Evolutionary conservation across 441 rosid genomes (phyloP).

Genomic region (Syzygium syzygioides): DNA sequence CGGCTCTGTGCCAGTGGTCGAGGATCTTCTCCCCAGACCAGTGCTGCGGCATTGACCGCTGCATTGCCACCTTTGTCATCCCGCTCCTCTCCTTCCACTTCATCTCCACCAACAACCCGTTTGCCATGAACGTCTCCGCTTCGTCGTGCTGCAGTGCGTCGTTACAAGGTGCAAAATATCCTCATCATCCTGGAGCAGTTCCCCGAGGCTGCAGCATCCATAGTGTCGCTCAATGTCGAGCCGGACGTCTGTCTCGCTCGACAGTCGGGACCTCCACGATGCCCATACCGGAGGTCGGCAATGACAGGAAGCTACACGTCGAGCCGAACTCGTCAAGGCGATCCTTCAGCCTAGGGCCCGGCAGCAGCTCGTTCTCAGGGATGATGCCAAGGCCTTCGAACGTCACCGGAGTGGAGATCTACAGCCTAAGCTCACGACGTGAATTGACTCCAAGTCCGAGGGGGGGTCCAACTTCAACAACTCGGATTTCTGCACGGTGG

Average conservation of each 20-base stretch:
- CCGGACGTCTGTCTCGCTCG: too few species aligned
- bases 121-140: constrained; percentile 45
- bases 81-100: constrained; percentile 61
- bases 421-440: constrained; percentile 21
- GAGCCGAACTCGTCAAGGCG: too few species aligned
- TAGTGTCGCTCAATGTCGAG: constrained; percentile 49
- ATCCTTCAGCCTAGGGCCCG: too few species aligned
- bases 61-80: constrained; percentile 47
- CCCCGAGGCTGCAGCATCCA: constrained; percentile 50
- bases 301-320: too few species aligned
- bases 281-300: too few species aligned
- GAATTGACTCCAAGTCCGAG: constrained; percentile 54
- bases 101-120: constrained; percentile 50
- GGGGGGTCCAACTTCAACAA: constrained; percentile 59
- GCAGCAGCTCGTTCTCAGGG: too few species aligned
- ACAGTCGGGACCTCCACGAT: too few species aligned
- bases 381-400: too few species aligned
- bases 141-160: constrained; percentile 54
- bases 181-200: constrained; percentile 50
- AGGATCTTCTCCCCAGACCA: constrained; percentile 55
- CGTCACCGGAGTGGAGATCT: too few species aligned
- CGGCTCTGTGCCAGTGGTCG: constrained; percentile 64
- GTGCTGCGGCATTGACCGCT: constrained; percentile 59
- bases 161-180: constrained; percentile 59
- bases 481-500: constrained; percentile 49